These are phyloP conservation scores for Thielaviopsis punctulata DNA, from an alignment of 2,329 filamentous ascomycete species.

Conservation along the genomic window DNA sequence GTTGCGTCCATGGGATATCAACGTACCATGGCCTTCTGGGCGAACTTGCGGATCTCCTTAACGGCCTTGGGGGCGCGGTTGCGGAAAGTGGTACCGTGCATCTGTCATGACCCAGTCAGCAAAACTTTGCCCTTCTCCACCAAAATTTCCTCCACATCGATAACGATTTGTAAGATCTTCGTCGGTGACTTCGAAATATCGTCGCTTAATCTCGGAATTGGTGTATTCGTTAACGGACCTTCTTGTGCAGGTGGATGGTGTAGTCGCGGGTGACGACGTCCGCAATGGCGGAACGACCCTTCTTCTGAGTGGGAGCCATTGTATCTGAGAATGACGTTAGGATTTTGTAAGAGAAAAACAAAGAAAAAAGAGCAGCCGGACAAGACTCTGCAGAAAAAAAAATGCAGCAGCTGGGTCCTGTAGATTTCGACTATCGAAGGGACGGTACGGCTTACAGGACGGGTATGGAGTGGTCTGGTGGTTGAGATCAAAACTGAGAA, in stretches of 20 bases:
- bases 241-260: slow-evolving; percentile 99
- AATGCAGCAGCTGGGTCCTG: background rate
- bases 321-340: slow-evolving; percentile 24
- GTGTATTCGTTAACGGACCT: slow-evolving; percentile 24
- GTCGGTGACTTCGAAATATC: background rate
- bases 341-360: slow-evolving; percentile 8
- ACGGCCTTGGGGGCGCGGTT: slow-evolving; percentile 96
- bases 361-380: slow-evolving; percentile 10
- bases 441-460: slow-evolving; percentile 11
- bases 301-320: slow-evolving; percentile 52
- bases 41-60: slow-evolving; percentile 98
- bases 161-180: background rate
- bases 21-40: slow-evolving; percentile 87
- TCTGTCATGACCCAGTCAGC: slow-evolving; percentile 36
- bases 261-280: slow-evolving; percentile 99
- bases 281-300: slow-evolving; percentile 89
- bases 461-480: slow-evolving; percentile 12
- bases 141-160: background rate
- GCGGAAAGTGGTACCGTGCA: slow-evolving; percentile 98
- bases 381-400: slow-evolving; percentile 9
- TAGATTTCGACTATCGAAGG: slow-evolving; percentile 6
- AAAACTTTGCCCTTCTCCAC: slow-evolving; percentile 9
- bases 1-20: slow-evolving; percentile 4
- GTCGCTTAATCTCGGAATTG: background rate
- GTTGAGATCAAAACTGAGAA: slow-evolving; percentile 12